These are phyloP conservation scores for Chamaenerion angustifolium DNA, from an alignment of 345 rosid species.

Conservation along the genomic window DNA sequence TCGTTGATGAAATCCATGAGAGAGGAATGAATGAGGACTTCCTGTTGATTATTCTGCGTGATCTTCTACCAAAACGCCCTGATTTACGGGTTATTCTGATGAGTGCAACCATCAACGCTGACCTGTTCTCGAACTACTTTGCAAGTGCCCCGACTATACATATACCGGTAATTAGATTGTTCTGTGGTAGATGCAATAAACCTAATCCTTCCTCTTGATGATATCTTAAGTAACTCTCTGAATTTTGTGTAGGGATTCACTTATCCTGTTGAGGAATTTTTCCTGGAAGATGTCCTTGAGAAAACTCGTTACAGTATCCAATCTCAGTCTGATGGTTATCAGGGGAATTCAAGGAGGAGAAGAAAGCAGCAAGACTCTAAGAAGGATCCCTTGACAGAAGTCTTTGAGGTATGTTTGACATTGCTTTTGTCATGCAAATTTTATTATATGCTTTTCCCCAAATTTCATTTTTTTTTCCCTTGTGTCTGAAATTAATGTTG, in stretches of 20 bases:
- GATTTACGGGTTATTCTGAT: slow-evolving; percentile 72
- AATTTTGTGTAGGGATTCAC: slow-evolving; percentile 59
- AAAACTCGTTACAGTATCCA: slow-evolving; percentile 52
- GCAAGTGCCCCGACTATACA: slow-evolving; percentile 66
- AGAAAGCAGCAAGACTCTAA: slow-evolving; percentile 60
- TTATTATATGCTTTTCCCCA: not conserved
- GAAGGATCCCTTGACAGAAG: slow-evolving; percentile 53
- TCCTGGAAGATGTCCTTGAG: slow-evolving; percentile 80
- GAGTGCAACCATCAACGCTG: slow-evolving; percentile 97
- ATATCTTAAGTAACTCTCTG: not conserved
- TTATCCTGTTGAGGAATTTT: slow-evolving; percentile 73
- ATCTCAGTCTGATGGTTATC: slow-evolving; percentile 47
- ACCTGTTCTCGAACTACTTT: slow-evolving; percentile 78
- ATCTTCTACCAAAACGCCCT: slow-evolving; percentile 87
- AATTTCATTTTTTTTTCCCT: not conserved
- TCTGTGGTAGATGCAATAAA: slow-evolving; percentile 5
- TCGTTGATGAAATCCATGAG: slow-evolving; percentile 96
- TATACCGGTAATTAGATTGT: slow-evolving; percentile 46
- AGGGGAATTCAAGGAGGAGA: slow-evolving; percentile 61
- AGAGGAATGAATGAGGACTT: slow-evolving; percentile 98
- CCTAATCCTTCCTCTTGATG: slow-evolving; percentile 2
- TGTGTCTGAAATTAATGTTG: too few species aligned
- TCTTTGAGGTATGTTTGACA: slow-evolving; percentile 55
- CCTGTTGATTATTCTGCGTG: slow-evolving; percentile 67
- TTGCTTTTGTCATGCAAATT: not conserved